Evolutionary conservation across 73 alveolate genomes (phyloP), one percentile per base, ranked within the genome.

Genomic region (Strombidium stylifer): DNA sequence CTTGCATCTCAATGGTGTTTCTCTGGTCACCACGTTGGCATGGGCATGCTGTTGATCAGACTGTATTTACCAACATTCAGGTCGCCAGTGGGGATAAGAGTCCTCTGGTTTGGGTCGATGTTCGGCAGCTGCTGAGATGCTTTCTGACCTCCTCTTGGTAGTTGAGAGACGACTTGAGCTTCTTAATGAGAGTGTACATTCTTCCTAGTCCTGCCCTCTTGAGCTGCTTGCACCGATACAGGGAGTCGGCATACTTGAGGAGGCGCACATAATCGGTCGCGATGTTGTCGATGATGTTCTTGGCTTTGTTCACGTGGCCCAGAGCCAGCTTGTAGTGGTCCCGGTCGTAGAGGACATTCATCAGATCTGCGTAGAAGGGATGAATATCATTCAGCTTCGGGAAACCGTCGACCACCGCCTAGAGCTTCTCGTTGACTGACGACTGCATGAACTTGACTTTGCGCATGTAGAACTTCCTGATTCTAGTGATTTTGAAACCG

Each of bases 381-480:
- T 97, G 99, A 52, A 97, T 97, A 81, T 97, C 99, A 76, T 97
- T 98, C 64, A 97, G 93, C 89, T 96, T 97, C 15, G 99, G 99
- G 92, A 97, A 97, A 64, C 93, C 96, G 59, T 93, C 94, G 65
- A 96, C 64, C 54, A 97, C 96, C 69, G 88, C 96, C 51, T 87
- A 92, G 30, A 97, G 82, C 79, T 97, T 97, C 89, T 97, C 99
- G 27, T 68, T 75, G 42, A 90, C 87, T 45, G 98, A 88, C 47
- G 90, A 87, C 72, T 93, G 96, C 54, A 98, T 93, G 83, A 93
- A 97, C 89, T 96, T 93, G 66, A 97, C 99, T 81, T 97, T 97
- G 54, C 99, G 85, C 99, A 97, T 97, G 80, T 97, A 97, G 92
- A 97, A 97, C 82, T 91, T 95, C 54, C 99, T 82, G 41, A 97